A percentile compares a stretch with the other conserved stretches of the same genome.
phyloP scores from a whole-genome alignment of 164 flowering plant species.

The Kalanchoe fedtschenkoi region DNA sequence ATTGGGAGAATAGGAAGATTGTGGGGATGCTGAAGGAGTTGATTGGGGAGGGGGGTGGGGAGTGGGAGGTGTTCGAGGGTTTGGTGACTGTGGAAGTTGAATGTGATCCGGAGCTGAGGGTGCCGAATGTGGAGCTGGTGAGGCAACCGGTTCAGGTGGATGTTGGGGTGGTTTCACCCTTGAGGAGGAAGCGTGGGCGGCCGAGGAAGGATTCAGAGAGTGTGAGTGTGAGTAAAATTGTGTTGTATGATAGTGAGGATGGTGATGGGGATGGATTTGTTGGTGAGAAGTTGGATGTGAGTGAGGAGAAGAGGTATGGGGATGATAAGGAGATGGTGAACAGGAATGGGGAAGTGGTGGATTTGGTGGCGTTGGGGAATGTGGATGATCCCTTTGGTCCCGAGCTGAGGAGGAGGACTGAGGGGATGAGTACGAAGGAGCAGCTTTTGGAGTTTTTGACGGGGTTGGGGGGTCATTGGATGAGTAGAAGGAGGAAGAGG shows the following conservation, averaged over 20 bases:
- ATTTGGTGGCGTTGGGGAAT: constrained; percentile 37
- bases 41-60: constrained; percentile 16
- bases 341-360: constrained; percentile 31
- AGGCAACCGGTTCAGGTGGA: constrained; percentile 10
- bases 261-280: constrained; percentile 4
- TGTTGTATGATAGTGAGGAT: background rate
- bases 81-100: background rate
- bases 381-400: constrained; percentile 33
- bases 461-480: constrained; percentile 59
- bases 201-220: constrained; percentile 18
- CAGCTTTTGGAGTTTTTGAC: constrained; percentile 45
- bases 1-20: constrained; percentile 36
- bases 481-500: constrained; percentile 62
- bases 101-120: constrained; percentile 13
- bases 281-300: background rate
- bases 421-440: constrained; percentile 36
- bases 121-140: constrained; percentile 4
- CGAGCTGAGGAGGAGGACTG: constrained; percentile 50
- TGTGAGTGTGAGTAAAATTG: constrained; percentile 2
- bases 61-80: background rate
- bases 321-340: constrained; percentile 28
- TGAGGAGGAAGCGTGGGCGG: constrained; percentile 26
- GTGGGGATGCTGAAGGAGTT: constrained; percentile 32
- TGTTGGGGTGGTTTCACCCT: background rate
- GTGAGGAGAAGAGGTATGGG: constrained; percentile 5